Evolutionary conservation across 306 rosid species (phyloP).

Genomic region (Benincasa hispida): DNA sequence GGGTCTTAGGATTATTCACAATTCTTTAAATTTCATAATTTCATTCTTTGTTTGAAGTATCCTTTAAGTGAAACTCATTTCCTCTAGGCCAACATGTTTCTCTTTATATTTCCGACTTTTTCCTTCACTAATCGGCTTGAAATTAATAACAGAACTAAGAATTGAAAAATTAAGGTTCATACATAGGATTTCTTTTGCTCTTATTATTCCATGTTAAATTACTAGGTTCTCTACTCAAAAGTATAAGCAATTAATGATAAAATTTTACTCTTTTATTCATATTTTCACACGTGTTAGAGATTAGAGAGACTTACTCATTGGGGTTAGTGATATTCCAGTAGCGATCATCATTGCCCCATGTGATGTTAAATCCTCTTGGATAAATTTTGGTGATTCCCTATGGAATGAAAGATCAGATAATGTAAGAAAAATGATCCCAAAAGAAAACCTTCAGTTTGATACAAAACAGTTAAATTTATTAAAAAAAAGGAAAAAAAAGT

Average conservation of each 20-base stretch:
- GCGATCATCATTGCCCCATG: constrained; percentile 6
- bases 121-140: not conserved
- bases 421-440: not conserved
- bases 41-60: no score
- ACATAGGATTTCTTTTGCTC: not conserved
- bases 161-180: not conserved
- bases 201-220: not conserved
- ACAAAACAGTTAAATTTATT: not conserved
- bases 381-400: not conserved
- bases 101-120: no score
- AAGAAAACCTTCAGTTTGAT: not conserved
- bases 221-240: not conserved
- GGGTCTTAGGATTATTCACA: no score
- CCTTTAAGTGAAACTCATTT: no score
- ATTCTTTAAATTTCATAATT: no score
- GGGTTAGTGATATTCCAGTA: not conserved
- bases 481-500: not conserved
- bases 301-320: not conserved
- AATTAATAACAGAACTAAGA: no score
- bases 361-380: not conserved
- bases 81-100: no score
- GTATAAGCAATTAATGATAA: not conserved
- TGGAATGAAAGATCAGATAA: not conserved
- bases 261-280: not conserved
- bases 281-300: not conserved